phyloP scores from a whole-genome alignment of 2,329 filamentous ascomycete genomes.

The Neopestalotiopsis clavispora region DNA sequence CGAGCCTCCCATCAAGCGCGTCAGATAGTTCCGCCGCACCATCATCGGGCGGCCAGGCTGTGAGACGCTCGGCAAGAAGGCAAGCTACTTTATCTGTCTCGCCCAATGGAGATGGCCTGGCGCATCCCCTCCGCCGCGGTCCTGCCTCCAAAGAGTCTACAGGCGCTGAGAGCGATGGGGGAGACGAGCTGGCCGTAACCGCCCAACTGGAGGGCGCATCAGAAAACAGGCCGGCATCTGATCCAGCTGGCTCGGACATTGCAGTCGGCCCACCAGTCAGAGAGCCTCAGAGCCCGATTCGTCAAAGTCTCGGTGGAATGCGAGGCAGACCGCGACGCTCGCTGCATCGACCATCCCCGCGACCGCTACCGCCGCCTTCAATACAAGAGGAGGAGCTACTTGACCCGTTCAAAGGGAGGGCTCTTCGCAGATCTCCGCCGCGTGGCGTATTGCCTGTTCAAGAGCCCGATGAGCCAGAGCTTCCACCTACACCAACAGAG shows the following conservation, averaged over 20 bases:
- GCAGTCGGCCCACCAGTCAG: slow-evolving; percentile 18
- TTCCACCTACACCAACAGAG: slow-evolving; percentile 63
- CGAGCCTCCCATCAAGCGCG: slow-evolving; percentile 43
- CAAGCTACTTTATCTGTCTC: slow-evolving; percentile 65
- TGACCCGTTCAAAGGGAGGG: slow-evolving; percentile 45
- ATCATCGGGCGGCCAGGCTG: slow-evolving; percentile 21
- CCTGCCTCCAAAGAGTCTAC: slow-evolving; percentile 11
- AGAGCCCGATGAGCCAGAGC: slow-evolving; percentile 61
- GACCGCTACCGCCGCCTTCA: slow-evolving; percentile 52
- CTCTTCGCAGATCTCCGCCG: slow-evolving; percentile 41
- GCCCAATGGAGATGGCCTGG: slow-evolving; percentile 68
- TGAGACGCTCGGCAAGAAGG: slow-evolving; percentile 31
- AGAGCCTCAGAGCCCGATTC: slow-evolving; percentile 25
- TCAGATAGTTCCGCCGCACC: slow-evolving; percentile 20
- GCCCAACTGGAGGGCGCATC: slow-evolving; percentile 37
- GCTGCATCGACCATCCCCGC: slow-evolving; percentile 47
- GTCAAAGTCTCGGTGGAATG: slow-evolving; percentile 37
- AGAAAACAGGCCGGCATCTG: slow-evolving; percentile 21
- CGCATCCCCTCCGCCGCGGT: slow-evolving; percentile 59
- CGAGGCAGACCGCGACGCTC: slow-evolving; percentile 44
- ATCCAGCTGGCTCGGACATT: slow-evolving; percentile 10
- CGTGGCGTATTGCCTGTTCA: slow-evolving; percentile 36
- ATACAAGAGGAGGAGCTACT: slow-evolving; percentile 48
- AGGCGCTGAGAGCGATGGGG: slow-evolving; percentile 22
- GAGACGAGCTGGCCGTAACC: slow-evolving; percentile 30